Evolutionary conservation across 495 filamentous ascomycete species (phyloP).

Genomic region (Penicillium cataractarum): DNA sequence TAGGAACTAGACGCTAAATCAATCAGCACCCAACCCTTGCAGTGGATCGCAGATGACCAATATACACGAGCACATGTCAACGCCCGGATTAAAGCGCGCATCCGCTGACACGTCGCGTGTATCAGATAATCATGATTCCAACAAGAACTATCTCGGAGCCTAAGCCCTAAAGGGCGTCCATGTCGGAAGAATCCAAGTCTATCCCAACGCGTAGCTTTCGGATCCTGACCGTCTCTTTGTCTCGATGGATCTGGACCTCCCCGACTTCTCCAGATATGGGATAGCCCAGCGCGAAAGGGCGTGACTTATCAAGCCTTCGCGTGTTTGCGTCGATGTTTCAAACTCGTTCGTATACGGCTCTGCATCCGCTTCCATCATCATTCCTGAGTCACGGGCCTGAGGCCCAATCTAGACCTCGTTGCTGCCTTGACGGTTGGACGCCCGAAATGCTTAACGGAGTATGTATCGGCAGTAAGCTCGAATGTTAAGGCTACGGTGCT

Average conservation of each 20-base stretch:
- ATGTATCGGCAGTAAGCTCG: background rate
- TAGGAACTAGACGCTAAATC: background rate
- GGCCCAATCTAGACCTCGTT: slow-evolving; percentile 4
- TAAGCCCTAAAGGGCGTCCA: background rate
- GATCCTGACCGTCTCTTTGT: slow-evolving; percentile 6
- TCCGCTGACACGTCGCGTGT: background rate
- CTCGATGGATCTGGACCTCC: background rate
- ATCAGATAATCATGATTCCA: background rate
- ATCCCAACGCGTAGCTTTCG: background rate
- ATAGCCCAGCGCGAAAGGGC: background rate
- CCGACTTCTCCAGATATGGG: background rate
- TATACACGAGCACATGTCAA: slow-evolving; percentile 3
- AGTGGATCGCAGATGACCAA: slow-evolving; percentile 10
- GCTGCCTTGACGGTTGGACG: background rate
- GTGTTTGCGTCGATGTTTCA: background rate
- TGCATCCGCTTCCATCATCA: background rate
- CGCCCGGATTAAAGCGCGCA: background rate
- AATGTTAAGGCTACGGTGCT: background rate
- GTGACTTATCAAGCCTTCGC: slow-evolving; percentile 1
- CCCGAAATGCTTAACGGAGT: background rate
- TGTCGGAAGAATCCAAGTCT: background rate
- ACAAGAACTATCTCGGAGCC: background rate
- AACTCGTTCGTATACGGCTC: background rate
- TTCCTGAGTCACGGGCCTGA: slow-evolving; percentile 1
- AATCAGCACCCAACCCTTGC: background rate